Evolutionary conservation across 1,139 yeast genomes (phyloP), one percentile per base, ranked within the genome.

Genomic region (Candida sp.): DNA sequence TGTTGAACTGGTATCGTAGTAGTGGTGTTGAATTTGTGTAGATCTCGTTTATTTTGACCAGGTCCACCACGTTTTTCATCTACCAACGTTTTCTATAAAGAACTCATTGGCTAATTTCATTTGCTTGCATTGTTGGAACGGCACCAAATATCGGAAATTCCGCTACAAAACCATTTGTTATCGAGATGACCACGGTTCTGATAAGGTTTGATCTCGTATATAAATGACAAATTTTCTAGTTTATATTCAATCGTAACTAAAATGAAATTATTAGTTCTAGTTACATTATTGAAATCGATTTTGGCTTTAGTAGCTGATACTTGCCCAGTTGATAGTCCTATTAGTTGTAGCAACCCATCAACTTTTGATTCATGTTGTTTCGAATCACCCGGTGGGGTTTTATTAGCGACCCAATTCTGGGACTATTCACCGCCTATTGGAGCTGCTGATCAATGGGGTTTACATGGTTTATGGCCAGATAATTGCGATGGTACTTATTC

Each of bases 341-440:
- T 79, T 32, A 77, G 89, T n/a, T 87, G 96, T 56, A 63, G 75
- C 19, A 57, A 61, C 38, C 45, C 68, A 4, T 66, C 66, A 1
- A 68, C 74, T 12, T 63, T 46, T 7, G 47, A 85, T 55, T 61
- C 82, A 1, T 93, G 99, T 58, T 93, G 98, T 61, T 88, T 83
- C 61, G 97, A 91, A 58, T 77, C 82, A 40, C 95, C 96, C 3
- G 61, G 64, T 30, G 97, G 98, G 1, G 75, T 90, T 12, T 70
- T 91, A 35, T 64, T 91, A 40, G 87, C 84, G 56, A 88, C 98
- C 0, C 98, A 93, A 61, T 90, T 91, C 64, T 93, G 98, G 98
- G 96, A 90, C 62, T 88, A 87, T 58, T 70, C 71, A 47, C 97
- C 97, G 0, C 82, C 95, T 2, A 74, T 84, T 47, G 96, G 97